phyloP scores from a whole-genome alignment of 2,329 filamentous ascomycete genomes.

The Penicillium sp. region DNA sequence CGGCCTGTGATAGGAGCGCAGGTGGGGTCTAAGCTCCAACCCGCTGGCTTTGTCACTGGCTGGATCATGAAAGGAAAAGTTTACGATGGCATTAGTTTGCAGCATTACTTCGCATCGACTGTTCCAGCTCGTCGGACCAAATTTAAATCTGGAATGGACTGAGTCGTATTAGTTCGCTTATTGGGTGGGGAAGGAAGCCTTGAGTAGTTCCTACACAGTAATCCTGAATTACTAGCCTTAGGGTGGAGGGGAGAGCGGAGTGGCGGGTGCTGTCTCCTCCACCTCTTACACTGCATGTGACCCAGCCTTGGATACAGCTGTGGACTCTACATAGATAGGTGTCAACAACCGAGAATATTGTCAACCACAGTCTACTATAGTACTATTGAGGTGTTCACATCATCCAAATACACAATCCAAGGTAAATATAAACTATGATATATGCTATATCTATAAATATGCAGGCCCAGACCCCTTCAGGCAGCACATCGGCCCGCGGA shows the following conservation, averaged over 20 bases:
- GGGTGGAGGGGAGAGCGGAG: not conserved
- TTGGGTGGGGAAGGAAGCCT: conserved; percentile 7
- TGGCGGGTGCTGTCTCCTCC: not conserved
- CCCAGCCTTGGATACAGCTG: too few species aligned
- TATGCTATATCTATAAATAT: too few species aligned
- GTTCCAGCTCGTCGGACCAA: conserved; percentile 14
- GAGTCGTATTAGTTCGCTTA: conserved; percentile 13
- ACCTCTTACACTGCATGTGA: not conserved
- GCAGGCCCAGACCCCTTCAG: conserved; percentile 1
- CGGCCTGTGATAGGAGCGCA: conserved; percentile 22
- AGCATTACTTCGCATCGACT: conserved; percentile 12
- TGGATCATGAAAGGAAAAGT: conserved; percentile 13
- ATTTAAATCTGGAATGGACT: conserved; percentile 19
- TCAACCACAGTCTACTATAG: too few species aligned
- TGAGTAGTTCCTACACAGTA: too few species aligned
- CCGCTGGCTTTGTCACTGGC: conserved; percentile 7
- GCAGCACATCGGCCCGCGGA: conserved; percentile 12
- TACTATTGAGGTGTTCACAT: too few species aligned
- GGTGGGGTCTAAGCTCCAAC: conserved; percentile 22
- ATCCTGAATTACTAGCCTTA: too few species aligned
- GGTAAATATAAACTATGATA: too few species aligned
- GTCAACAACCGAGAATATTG: too few species aligned
- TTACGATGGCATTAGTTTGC: conserved; percentile 7
- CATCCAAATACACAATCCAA: too few species aligned
- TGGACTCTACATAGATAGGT: too few species aligned